Evolutionary conservation across 148 eudicot species (phyloP), one percentile per base, ranked within the genome.

Genomic region (Dysphania ambrosioides): DNA sequence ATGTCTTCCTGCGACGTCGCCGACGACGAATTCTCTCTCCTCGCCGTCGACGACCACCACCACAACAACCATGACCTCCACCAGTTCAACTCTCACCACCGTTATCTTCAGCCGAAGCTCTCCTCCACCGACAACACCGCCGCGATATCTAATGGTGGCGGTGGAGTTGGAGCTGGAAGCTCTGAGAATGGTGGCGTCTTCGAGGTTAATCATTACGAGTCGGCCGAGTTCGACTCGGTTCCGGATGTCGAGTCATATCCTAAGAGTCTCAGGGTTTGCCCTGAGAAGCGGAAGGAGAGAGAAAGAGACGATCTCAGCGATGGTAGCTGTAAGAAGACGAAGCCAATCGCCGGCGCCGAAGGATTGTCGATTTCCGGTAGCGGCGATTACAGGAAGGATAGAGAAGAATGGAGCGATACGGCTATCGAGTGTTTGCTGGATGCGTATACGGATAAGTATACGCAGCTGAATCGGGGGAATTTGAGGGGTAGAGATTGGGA

Each of bases 401-500:
- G 98, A 71, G 98, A 95, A 67, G 98, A 95, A 81, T 95, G 98
- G 98, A 88, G 96, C 35, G 98, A 95, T 66, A 49, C 87, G 59
- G 99, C 97, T 82, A 95, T 95, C 3, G 91, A 88, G 77, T 86
- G 90, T 69, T 79, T 95, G 59, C 77, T 95, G 7, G 97, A 92
- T 24, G 99, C 94, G 65, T 95, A 92, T 21, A 89, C 88, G 24
- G 97, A 92, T 47, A 95, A 92, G 84, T 86, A 82, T 67, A 70
- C 85, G 80, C 89, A 83, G 83, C 51, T 95, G 74, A 92, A 88
- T 53, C 78, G 94, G 75, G 99, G 99, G 57, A 95, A 95, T 80
- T 76, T 92, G 86, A 75, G 99, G 47, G 97, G 99, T 30, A 82
- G 99, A 60, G 99, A 95, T 71, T 95, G 99, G 97, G 99, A 95